phyloP scores from a whole-genome alignment of 177 flowering plant species.

The Vitis hybrid region DNA sequence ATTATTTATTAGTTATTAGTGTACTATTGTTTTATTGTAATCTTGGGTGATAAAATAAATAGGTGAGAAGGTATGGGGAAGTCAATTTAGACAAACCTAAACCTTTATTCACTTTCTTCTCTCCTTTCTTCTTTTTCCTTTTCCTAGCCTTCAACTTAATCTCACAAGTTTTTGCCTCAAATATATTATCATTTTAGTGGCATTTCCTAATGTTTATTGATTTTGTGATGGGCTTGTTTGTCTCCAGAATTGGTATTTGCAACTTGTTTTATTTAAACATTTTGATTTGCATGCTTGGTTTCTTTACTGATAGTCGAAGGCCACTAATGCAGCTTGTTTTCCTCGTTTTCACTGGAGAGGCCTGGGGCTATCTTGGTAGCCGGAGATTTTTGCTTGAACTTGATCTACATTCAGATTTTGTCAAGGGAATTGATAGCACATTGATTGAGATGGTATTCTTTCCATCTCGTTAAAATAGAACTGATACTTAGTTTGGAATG shows the following conservation, averaged over 20 bases:
- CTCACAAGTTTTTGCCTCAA: too few relatives aligned
- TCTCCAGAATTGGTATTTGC: background rate
- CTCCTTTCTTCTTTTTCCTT: too few relatives aligned
- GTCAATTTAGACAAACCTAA: too few relatives aligned
- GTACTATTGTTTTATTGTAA: too few relatives aligned
- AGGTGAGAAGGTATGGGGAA: too few relatives aligned
- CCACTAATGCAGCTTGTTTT: constrained; percentile 71
- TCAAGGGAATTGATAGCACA: constrained; percentile 59
- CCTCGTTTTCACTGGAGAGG: constrained; percentile 83
- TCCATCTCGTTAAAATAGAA: constrained; percentile 7
- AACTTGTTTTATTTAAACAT: background rate
- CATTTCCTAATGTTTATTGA: too few relatives aligned
- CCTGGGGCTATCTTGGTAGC: constrained; percentile 99
- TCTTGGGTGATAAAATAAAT: too few relatives aligned
- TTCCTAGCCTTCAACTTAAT: too few relatives aligned
- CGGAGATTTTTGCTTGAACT: constrained; percentile 82
- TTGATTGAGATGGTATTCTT: constrained; percentile 68
- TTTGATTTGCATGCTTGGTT: background rate
- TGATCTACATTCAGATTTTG: constrained; percentile 62
- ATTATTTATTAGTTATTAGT: too few relatives aligned
- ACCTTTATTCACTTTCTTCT: too few relatives aligned
- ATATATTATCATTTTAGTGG: too few relatives aligned
- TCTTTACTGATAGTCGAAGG: background rate
- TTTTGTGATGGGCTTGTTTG: background rate
- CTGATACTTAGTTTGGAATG: background rate